Evolutionary conservation across 225 moss, liverwort and hornwort species (phyloP).

Genomic region (Bryoerythrophyllum caledonicum): DNA sequence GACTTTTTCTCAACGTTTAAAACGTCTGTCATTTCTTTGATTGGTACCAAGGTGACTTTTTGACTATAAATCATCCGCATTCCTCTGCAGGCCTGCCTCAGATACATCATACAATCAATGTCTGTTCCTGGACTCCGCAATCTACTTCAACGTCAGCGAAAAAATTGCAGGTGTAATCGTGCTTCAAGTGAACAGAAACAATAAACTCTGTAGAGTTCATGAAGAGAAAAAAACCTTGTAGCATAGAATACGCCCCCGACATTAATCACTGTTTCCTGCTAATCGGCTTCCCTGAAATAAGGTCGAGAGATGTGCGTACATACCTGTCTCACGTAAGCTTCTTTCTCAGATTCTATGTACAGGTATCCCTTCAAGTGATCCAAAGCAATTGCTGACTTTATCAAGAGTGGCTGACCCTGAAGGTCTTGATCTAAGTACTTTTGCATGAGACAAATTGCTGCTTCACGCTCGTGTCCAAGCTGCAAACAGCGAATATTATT

Average conservation of each 20-base stretch:
- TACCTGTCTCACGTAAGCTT: conserved; percentile 95
- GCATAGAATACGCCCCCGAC: too few species aligned
- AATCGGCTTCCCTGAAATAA: too few species aligned
- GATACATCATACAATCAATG: conserved; percentile 27
- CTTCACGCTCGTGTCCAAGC: conserved; percentile 95
- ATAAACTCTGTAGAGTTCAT: conserved; percentile 5
- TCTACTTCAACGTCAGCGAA: conserved; percentile 6
- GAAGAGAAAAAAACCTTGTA: too few species aligned
- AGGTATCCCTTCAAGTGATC: conserved; percentile 92
- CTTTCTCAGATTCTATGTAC: conserved; percentile 92
- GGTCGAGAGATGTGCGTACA: neutral
- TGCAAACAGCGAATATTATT: conserved; percentile 42
- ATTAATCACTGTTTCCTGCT: too few species aligned
- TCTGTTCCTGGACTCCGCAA: conserved; percentile 14
- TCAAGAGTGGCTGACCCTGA: conserved; percentile 67
- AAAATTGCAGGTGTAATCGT: too few species aligned
- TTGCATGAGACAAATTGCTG: conserved; percentile 90
- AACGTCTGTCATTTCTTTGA: conserved; percentile 97
- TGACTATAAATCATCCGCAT: conserved; percentile 88
- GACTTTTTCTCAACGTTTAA: conserved; percentile 88
- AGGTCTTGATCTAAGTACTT: conserved; percentile 83
- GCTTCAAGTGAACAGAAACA: too few species aligned
- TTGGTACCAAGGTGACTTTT: conserved; percentile 83
- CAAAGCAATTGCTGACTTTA: conserved; percentile 90
- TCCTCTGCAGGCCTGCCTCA: conserved; percentile 71